phyloP scores from a whole-genome alignment of 768 basidiomycete species.

The Pleurotus djamor region DNA sequence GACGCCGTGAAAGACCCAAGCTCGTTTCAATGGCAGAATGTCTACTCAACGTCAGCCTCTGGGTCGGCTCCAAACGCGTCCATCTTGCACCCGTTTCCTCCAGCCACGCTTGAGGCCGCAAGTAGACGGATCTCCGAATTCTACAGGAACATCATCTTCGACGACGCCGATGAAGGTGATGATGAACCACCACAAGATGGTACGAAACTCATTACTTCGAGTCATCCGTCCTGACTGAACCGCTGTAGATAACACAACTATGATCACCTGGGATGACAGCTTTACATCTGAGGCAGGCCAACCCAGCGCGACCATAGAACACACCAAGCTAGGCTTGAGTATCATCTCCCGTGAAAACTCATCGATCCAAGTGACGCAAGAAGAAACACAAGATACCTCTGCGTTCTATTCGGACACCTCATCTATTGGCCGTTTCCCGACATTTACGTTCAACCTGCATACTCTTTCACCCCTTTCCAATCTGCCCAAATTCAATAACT shows the following conservation, averaged over 20 bases:
- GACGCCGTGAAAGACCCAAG: conserved; percentile 32
- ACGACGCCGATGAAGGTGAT: conserved; percentile 36
- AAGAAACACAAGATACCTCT: conserved; percentile 42
- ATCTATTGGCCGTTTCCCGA: conserved; percentile 72
- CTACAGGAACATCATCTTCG: conserved; percentile 74
- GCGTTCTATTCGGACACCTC: conserved; percentile 65
- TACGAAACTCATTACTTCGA: not conserved
- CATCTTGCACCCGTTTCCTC: conserved; percentile 36
- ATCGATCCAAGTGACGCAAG: not conserved
- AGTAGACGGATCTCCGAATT: conserved; percentile 67
- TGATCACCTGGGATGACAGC: conserved; percentile 13
- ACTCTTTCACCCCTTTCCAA: conserved; percentile 50
- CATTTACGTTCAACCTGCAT: conserved; percentile 72
- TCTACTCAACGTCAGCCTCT: conserved; percentile 23
- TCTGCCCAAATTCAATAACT: conserved; percentile 26
- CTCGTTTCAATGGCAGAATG: conserved; percentile 44
- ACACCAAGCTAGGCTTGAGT: conserved; percentile 9
- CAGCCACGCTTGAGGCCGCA: conserved; percentile 61
- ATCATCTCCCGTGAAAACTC: conserved; percentile 20
- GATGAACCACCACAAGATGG: conserved; percentile 17
- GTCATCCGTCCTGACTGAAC: conserved; percentile 6
- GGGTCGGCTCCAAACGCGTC: not conserved
- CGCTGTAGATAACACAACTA: not conserved
- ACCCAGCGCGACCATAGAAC: conserved; percentile 11
- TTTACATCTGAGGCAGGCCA: conserved; percentile 10